Base-by-base conservation (phyloP, 179 eudicot genomes). In the Actinidia arguta region DNA sequence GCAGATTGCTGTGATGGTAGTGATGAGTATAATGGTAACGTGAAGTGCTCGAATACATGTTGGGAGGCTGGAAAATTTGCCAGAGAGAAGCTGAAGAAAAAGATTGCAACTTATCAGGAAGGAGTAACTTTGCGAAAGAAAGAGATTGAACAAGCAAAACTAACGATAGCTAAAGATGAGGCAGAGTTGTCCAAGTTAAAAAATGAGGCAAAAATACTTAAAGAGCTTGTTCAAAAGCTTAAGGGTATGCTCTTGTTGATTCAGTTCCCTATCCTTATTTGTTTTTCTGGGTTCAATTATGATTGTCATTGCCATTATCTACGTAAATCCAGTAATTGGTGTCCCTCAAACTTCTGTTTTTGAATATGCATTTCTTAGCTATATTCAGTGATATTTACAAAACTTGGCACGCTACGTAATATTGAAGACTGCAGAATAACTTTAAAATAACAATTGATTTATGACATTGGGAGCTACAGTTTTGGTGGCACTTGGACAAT, bases 41-140 rank as follows among this genome's bases (percentile, higher is more conserved):
- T 90, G 70, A 88, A 82, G 90, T 96, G 99, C 87, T 80, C 92
- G 55, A 94, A 93, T 83, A 91, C 98, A 6, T 96, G 99, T 77
- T 96, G 99, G 99, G 99, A 94, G 85, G 95, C 96, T 90, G 99
- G 99, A 77, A 92, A 93, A 86, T 94, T 87, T 56, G 99, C 99
- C 48, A 87, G 98, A 86, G 97, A 93, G 56, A 96, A 87, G 81
- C 84, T 96, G 87, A 86, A 83, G 90, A 94, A 93, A 85, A 96
- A 93, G 86, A 95, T 96, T 81, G 87, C 91, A 18, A 93, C 93
- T 9, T 91, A 86, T 85, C 81, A 91, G 83, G 92, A 95, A 79
- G 99, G 99, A 74, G 90, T 90, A 77, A 75, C 81, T 31, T 75
- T 94, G 81, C 90, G 99, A 85, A 93, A 56, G 72, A 86, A 87